Percentiles rank a stretch among this genome's conserved stretches.
These are phyloP conservation scores for Helminthosporium solani DNA, from an alignment of 2,329 filamentous ascomycete genomes.

Conservation along the genomic window DNA sequence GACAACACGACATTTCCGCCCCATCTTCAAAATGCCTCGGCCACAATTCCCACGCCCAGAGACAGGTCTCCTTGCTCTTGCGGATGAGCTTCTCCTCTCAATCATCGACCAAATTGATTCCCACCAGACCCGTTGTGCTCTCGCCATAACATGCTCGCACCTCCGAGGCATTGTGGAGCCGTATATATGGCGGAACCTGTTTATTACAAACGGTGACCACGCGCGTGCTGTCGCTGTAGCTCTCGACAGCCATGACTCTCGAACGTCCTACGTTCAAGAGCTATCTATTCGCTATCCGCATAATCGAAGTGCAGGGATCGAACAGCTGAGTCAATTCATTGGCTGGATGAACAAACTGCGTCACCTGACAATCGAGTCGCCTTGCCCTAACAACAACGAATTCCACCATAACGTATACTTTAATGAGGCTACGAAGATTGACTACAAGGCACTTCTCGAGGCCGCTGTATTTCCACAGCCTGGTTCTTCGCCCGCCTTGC, in stretches of 20 bases:
- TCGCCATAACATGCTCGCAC: slow-evolving; percentile 33
- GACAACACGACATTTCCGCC: slow-evolving; percentile 24
- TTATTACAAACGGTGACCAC: slow-evolving; percentile 28
- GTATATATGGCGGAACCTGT: slow-evolving; percentile 34
- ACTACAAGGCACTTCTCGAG: slow-evolving; percentile 34
- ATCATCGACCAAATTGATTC: slow-evolving; percentile 36
- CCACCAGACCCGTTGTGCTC: slow-evolving; percentile 22
- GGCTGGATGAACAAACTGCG: slow-evolving; percentile 29
- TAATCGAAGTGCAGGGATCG: slow-evolving; percentile 27
- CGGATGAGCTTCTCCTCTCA: slow-evolving; percentile 37
- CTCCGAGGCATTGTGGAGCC: slow-evolving; percentile 36
- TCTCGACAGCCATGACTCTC: slow-evolving; percentile 23
- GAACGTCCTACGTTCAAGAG: slow-evolving; percentile 27
- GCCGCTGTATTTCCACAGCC: slow-evolving; percentile 22
- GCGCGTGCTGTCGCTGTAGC: slow-evolving; percentile 24
- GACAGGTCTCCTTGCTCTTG: slow-evolving; percentile 27
- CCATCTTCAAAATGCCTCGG: slow-evolving; percentile 21
- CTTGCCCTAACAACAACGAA: slow-evolving; percentile 40
- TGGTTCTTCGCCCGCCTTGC: slow-evolving; percentile 16
- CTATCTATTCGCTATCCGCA: slow-evolving; percentile 33
- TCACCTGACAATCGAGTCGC: slow-evolving; percentile 35
- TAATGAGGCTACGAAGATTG: slow-evolving; percentile 31
- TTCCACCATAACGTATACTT: slow-evolving; percentile 26
- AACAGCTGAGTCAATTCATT: slow-evolving; percentile 30
- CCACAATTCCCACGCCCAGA: slow-evolving; percentile 14